phyloP scores from a whole-genome alignment of 2,329 filamentous ascomycete genomes.

The Penicillium vulpinum region DNA sequence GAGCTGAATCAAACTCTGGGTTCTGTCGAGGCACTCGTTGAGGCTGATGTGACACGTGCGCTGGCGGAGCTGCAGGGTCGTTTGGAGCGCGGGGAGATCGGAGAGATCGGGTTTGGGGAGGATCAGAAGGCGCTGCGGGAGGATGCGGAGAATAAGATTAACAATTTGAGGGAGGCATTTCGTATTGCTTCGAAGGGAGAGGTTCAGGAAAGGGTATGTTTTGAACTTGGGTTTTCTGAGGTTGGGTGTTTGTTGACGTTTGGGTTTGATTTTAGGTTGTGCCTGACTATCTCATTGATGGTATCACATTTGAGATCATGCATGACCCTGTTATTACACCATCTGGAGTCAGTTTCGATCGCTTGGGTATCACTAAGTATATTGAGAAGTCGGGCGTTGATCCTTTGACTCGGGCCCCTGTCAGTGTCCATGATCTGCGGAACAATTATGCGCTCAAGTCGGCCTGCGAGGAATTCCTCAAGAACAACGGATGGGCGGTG shows the following conservation, averaged over 20 bases:
- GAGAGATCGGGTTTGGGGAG: constrained; percentile 68
- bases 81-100: constrained; percentile 46
- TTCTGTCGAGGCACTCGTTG: constrained; percentile 43
- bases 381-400: constrained; percentile 73
- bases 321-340: constrained; percentile 58
- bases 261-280: constrained; percentile 38
- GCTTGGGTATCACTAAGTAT: constrained; percentile 81
- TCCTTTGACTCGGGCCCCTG: constrained; percentile 76
- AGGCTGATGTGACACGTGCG: constrained; percentile 41
- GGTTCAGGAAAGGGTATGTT: constrained; percentile 45
- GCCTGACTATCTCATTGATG: constrained; percentile 51
- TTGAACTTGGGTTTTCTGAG: not conserved
- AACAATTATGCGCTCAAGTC: constrained; percentile 79
- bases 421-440: constrained; percentile 68
- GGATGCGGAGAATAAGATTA: constrained; percentile 50
- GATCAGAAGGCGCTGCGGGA: constrained; percentile 59
- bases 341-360: constrained; percentile 87
- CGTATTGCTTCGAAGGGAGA: constrained; percentile 43
- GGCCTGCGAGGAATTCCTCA: constrained; percentile 81
- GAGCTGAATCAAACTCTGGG: constrained; percentile 47
- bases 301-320: constrained; percentile 54
- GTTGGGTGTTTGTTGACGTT: constrained; percentile 6
- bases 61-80: constrained; percentile 37
- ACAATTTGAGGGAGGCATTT: constrained; percentile 48
- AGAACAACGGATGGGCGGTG: constrained; percentile 86